Base-by-base conservation (phyloP, 2,329 filamentous ascomycete species). In the Emmonsia crescens region DNA sequence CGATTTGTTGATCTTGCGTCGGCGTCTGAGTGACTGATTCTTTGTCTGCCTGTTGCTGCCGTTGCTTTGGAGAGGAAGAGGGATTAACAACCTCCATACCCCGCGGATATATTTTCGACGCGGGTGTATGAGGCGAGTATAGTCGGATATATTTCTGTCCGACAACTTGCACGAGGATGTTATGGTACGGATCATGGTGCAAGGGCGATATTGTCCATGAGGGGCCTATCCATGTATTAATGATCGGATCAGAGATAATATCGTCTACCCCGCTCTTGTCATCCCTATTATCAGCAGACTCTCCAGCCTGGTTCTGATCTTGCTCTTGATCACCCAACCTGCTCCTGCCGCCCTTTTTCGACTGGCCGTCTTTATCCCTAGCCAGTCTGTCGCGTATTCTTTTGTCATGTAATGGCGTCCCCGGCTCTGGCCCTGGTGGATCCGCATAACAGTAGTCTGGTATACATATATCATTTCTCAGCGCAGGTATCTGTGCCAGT, bases 151-250 rank as follows among this genome's bases (percentile, higher is more conserved):
- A 97, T 75, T 99, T 99, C 62, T 83, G 80, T 0, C 94, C 94
- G 0, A 96, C 89, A 0, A 95, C 89, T 73, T 97, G 94, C 29
- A 87, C 87, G 4, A 97, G 83, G 56, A 97, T 84, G 70, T 97
- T 97, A 71, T 96, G 90, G 73, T 96, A 95, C 1, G 89, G 90
- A 70, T 97, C 94, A 1, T 91, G 95, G 73, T 99, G 94, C 0
- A 97, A 79, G 1, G 94, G 94, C 0, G 91, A 96, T 65, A 96
- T 92, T 0, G 94, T 97, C 57, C 85, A 86, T 0, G 85, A 79
- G 0, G 94, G 94, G 0, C 94, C 94, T 65, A 97, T 88, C 94
- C 94, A 99, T 8, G 90, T 91, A 74, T 97, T 96, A 21, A 95
- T 80, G 51, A 89, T 78, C 0, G 90, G 90, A 27, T 84, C 80